phyloP scores from a whole-genome alignment of 2,329 filamentous ascomycete genomes.

The Rutstroemia sp. region DNA sequence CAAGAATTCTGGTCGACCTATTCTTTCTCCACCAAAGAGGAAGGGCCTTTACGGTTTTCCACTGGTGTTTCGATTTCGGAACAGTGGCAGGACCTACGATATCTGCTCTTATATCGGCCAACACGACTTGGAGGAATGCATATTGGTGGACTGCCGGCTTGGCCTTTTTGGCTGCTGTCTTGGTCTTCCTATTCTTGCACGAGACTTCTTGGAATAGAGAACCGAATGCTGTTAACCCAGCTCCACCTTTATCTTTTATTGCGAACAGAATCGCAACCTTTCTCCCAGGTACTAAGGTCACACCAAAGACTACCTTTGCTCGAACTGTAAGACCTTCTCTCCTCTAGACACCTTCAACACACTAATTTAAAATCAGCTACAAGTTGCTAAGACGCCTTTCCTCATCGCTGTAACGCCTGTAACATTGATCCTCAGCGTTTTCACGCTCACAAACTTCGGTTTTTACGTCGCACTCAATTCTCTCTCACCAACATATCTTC shows the following conservation, averaged over 20 bases:
- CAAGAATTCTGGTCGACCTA: constrained; percentile 34
- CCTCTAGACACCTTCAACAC: neutral
- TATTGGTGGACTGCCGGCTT: constrained; percentile 39
- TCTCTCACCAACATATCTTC: constrained; percentile 27
- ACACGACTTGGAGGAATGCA: constrained; percentile 31
- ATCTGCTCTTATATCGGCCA: constrained; percentile 33
- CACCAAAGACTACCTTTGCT: neutral
- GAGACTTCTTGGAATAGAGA: constrained; percentile 32
- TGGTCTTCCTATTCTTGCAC: constrained; percentile 33
- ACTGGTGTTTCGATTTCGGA: constrained; percentile 32
- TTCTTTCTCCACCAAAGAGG: constrained; percentile 38
- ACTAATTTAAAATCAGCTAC: neutral
- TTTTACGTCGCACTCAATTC: constrained; percentile 12
- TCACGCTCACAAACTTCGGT: constrained; percentile 15
- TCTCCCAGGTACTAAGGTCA: constrained; percentile 18
- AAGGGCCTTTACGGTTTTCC: constrained; percentile 32
- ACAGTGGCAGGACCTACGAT: constrained; percentile 32
- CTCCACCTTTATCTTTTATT: constrained; percentile 18
- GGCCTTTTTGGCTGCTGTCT: constrained; percentile 29
- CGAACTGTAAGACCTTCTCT: neutral
- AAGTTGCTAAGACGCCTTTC: constrained; percentile 17
- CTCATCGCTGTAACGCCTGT: constrained; percentile 28
- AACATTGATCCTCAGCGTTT: constrained; percentile 32
- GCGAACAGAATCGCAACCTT: constrained; percentile 27
- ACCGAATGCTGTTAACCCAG: constrained; percentile 16